Conservation (phyloP, 805 yeast genomes). For the Candida manassasensis region DNA sequence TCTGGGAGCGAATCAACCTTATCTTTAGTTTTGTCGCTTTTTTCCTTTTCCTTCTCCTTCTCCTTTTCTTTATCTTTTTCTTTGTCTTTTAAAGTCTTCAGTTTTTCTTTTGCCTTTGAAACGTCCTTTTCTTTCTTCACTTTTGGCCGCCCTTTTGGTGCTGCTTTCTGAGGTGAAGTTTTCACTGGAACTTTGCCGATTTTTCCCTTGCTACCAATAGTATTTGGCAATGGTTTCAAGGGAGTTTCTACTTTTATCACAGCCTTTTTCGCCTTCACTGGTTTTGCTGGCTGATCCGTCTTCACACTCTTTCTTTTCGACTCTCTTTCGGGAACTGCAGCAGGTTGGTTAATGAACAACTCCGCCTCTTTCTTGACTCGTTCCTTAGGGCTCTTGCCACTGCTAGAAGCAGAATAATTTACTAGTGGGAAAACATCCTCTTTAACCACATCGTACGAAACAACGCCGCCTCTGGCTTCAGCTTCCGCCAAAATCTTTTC, state of each 20-base stretch:
- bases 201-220: constrained; percentile 2
- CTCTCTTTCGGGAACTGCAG: not conserved
- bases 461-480: constrained; percentile 22
- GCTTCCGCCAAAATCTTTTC: constrained; percentile 49
- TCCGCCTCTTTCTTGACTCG: not conserved
- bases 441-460: constrained; percentile 15
- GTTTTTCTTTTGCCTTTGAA: constrained; percentile 57
- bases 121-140: constrained; percentile 1
- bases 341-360: not conserved
- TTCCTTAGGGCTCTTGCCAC: constrained; percentile 1
- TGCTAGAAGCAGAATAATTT: not conserved
- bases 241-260: constrained; percentile 1
- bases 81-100: constrained; percentile 65
- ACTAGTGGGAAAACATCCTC: not conserved
- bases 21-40: constrained; percentile 7
- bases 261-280: not conserved
- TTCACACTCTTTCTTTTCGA: not conserved
- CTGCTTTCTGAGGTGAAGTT: constrained; percentile 4
- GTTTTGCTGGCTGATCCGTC: not conserved
- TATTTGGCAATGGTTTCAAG: not conserved
- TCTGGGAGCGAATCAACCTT: constrained; percentile 10
- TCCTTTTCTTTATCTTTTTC: constrained; percentile 3
- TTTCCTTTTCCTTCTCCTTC: constrained; percentile 8
- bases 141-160: not conserved
- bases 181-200: constrained; percentile 5